Evolutionary conservation across 2,329 filamentous ascomycete genomes (phyloP).

Genomic region (Aureobasidium sp.): DNA sequence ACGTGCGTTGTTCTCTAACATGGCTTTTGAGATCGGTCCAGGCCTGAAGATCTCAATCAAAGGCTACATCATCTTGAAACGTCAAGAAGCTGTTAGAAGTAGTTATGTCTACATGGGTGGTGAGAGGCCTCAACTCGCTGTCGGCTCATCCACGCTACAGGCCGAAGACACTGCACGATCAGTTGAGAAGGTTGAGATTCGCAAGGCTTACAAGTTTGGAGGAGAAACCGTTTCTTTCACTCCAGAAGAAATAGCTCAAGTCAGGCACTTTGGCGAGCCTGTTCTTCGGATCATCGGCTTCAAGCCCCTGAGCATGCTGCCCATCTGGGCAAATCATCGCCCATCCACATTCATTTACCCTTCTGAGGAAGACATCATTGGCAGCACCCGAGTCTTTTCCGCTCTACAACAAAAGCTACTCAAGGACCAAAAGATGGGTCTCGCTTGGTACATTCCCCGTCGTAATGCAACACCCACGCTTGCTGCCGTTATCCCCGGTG

Average conservation of each 20-base stretch:
- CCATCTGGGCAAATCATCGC: conserved; percentile 76
- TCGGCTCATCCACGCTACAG: conserved; percentile 64
- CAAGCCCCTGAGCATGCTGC: conserved; percentile 69
- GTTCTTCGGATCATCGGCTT: conserved; percentile 88
- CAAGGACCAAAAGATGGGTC: conserved; percentile 68
- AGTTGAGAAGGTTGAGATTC: conserved; percentile 73
- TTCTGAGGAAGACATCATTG: conserved; percentile 80
- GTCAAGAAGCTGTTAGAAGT: conserved; percentile 70
- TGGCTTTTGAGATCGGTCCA: conserved; percentile 83
- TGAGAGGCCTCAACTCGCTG: conserved; percentile 75
- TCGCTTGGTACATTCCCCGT: conserved; percentile 86
- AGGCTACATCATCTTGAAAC: conserved; percentile 83
- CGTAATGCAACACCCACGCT: conserved; percentile 72
- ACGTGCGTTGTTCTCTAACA: conserved; percentile 74
- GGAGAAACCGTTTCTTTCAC: conserved; percentile 83
- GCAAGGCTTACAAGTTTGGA: conserved; percentile 93
- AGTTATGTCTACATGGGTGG: conserved; percentile 84
- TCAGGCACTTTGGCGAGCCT: conserved; percentile 75
- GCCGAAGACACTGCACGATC: conserved; percentile 70
- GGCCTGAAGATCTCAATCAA: conserved; percentile 82
- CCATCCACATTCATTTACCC: conserved; percentile 92
- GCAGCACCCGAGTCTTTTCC: conserved; percentile 87
- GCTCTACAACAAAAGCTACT: conserved; percentile 83
- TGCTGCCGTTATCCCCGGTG: conserved; percentile 73
- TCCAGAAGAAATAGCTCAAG: conserved; percentile 69